Conservation (phyloP, 768 basidiomycete genomes). For the Pilatotrama ljubarskyi region DNA sequence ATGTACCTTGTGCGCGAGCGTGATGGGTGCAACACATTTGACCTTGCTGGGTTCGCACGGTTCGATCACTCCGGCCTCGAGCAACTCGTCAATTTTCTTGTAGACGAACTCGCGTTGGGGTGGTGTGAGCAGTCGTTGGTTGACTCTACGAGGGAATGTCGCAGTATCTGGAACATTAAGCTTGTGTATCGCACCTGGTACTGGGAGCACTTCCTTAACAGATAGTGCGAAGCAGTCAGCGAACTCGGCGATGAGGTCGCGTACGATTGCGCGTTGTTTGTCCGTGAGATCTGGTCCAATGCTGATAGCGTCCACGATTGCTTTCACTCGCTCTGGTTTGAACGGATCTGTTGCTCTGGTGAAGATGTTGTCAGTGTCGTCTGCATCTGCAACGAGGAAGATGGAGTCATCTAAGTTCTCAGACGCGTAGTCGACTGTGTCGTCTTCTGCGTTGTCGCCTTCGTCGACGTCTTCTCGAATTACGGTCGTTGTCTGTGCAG, state of each 20-base stretch:
- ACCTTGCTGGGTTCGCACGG: conserved; percentile 33
- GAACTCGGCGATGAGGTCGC: conserved; percentile 28
- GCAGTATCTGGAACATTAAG: conserved; percentile 34
- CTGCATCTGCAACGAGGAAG: no score
- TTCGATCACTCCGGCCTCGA: conserved; percentile 35
- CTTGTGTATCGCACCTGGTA: conserved; percentile 34
- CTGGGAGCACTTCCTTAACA: conserved; percentile 37
- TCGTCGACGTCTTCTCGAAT: no score
- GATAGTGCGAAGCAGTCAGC: conserved; percentile 44
- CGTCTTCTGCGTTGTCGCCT: no score
- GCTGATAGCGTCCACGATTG: conserved; percentile 20
- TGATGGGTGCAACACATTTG: conserved; percentile 37
- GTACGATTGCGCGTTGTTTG: conserved; percentile 27
- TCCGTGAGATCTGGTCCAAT: conserved; percentile 35
- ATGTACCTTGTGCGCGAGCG: conserved; percentile 40
- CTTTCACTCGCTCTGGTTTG: conserved; percentile 21
- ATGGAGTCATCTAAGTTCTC: no score
- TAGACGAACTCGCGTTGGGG: conserved; percentile 36
- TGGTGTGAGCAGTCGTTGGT: conserved; percentile 34
- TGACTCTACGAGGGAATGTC: conserved; percentile 34
- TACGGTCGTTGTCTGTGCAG: no score
- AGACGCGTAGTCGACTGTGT: neutral
- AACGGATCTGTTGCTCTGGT: conserved; percentile 25
- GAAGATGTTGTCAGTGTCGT: conserved; percentile 1
- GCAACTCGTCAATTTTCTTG: conserved; percentile 36